Percentiles rank a stretch among this genome's conserved stretches.
Conservation (phyloP, 2,329 filamentous ascomycete genomes). For the Saccharata proteae region DNA sequence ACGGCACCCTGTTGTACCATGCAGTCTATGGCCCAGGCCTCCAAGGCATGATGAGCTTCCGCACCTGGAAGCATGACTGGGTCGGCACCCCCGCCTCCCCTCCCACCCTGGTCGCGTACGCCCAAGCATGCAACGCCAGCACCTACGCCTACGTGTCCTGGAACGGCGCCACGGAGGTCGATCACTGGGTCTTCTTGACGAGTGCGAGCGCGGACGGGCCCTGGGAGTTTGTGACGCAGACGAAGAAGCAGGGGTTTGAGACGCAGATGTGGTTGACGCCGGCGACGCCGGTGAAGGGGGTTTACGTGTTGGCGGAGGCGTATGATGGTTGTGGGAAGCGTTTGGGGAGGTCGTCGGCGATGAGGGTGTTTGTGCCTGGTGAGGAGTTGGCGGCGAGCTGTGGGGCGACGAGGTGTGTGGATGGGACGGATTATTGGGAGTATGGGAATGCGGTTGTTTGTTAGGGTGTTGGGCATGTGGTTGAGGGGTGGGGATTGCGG, state of each 20-base stretch:
- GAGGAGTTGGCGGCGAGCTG: too few species aligned
- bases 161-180: constrained; percentile 38
- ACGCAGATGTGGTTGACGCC: too few species aligned
- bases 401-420: too few species aligned
- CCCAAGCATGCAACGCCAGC: constrained; percentile 17
- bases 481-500: too few species aligned
- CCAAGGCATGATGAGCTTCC: constrained; percentile 15
- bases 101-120: constrained; percentile 8
- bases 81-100: background rate
- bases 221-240: constrained; percentile 25
- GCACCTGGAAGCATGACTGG: background rate
- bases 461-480: too few species aligned
- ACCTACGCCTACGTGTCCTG: constrained; percentile 39
- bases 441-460: too few species aligned
- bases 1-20: constrained; percentile 39
- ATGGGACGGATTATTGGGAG: too few species aligned
- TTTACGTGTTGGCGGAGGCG: background rate
- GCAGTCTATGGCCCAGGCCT: constrained; percentile 28
- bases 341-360: constrained; percentile 14
- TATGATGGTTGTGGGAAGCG: background rate
- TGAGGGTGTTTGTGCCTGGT: constrained; percentile 24
- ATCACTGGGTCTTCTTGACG: constrained; percentile 38
- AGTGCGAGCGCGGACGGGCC: constrained; percentile 22
- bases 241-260: constrained; percentile 32
- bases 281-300: background rate